Base-by-base conservation (phyloP, 495 filamentous ascomycete species). In the Staphylotrichum tortipilum region DNA sequence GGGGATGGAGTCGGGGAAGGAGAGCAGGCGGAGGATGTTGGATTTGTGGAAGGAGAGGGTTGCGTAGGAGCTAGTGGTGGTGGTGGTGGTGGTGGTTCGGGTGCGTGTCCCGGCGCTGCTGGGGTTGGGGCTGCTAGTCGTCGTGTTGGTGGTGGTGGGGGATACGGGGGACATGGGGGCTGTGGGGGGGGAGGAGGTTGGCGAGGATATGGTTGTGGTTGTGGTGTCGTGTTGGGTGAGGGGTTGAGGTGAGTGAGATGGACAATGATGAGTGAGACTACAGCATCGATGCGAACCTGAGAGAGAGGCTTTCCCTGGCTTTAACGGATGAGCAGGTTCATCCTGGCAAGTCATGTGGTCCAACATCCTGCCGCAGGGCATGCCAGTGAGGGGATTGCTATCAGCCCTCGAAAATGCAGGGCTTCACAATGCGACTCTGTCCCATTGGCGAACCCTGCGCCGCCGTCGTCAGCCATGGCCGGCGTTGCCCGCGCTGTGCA, bases 11-110 rank as follows among this genome's bases (percentile, higher is more conserved):
- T 42, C 11, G 11, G 53, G 59, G 42, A 62, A 56, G 39, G 47
- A 30, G 15, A 62, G 50, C 28, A 57, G 29, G 36, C 57, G 54
- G 30, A 59, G 17, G 28, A 23, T 49, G 40, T 58, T 50, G 8
- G 23, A 33, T 9, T 55, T 41, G 39, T 60, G 57, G 39, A 63
- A 18, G 22, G 54, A 60, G 42, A 62, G 28, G 15, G 38, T 51
- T 8, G 60, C 52, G 29, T 36, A 53, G 21, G 30, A 34, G 36
- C 8, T 10, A 3, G 26, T 29, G 33, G 28, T 19, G 35, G 41
- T 6, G 31, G 23, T 19, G 19, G 18, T 10, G n/a, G 9, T 10
- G 35, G 34, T 9, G 18, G 4, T 19, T 24, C 29, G 5, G n/a
- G 15, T 30, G 22, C 15, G 2, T 7, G 36, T n/a, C 15, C 1